A percentile compares a stretch with the other conserved stretches of the same genome.
phyloP scores from a whole-genome alignment of 768 basidiomycete genomes.

The Holtermanniella nyarrowii region DNA sequence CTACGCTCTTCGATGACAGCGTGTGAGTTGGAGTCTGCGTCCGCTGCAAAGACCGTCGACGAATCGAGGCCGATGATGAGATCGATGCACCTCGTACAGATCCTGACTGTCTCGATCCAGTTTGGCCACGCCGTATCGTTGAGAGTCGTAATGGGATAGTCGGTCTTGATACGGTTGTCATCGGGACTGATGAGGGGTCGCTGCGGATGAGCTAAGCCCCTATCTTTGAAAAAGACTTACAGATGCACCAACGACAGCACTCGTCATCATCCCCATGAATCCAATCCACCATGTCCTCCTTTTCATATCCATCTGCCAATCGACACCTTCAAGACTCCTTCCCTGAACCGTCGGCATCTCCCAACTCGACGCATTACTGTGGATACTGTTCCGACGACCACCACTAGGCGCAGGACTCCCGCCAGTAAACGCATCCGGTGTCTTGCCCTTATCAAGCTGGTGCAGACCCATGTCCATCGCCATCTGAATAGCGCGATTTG shows the following conservation, averaged over 20 bases:
- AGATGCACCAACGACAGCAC: constrained; percentile 26
- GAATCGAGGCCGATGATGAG: constrained; percentile 33
- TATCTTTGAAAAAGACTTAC: no score
- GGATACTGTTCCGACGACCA: not conserved
- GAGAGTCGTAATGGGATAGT: constrained; percentile 33
- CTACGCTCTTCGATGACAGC: not conserved
- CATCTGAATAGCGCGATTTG: constrained; percentile 23
- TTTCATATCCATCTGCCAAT: constrained; percentile 35
- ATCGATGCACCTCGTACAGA: constrained; percentile 25
- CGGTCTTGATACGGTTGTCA: constrained; percentile 27
- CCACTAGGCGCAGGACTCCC: not conserved
- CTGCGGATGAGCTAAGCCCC: no score
- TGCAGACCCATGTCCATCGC: constrained; percentile 38
- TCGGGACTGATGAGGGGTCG: constrained; percentile 28
- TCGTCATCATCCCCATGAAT: constrained; percentile 24
- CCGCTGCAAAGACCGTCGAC: constrained; percentile 1
- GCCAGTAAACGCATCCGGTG: not conserved
- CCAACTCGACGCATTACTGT: constrained; percentile 2
- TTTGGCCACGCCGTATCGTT: constrained; percentile 31
- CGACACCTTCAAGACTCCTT: constrained; percentile 25
- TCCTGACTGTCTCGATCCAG: constrained; percentile 27
- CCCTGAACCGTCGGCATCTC: not conserved
- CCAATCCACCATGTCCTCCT: constrained; percentile 38
- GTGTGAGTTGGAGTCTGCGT: not conserved
- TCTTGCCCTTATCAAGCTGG: constrained; percentile 23